phyloP scores from a whole-genome alignment of 2,329 filamentous ascomycete species.

The Stachybotrys elegans region DNA sequence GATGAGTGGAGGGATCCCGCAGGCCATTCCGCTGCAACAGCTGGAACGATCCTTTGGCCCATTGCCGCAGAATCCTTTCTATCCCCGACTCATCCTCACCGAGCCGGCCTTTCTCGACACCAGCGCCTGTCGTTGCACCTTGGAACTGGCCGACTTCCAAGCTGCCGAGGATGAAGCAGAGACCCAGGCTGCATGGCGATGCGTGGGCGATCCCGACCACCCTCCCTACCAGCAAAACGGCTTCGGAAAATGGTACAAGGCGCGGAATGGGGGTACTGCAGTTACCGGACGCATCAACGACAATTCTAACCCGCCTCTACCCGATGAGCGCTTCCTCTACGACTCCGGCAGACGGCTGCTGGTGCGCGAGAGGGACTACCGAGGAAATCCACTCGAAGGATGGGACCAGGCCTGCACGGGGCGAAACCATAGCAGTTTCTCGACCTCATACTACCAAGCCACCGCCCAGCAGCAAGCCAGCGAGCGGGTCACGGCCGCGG shows the following conservation, averaged over 20 bases:
- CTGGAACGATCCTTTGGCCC: not conserved
- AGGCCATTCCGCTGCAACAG: not conserved
- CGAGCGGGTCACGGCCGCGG: constrained; percentile 28
- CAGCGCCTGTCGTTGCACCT: constrained; percentile 32
- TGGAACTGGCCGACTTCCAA: too few relatives aligned
- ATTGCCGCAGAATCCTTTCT: constrained; percentile 32
- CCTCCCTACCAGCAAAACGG: constrained; percentile 27
- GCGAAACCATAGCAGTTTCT: constrained; percentile 33
- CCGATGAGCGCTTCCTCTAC: constrained; percentile 21
- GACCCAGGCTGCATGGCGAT: constrained; percentile 32
- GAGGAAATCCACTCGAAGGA: constrained; percentile 17
- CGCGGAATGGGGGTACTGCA: constrained; percentile 17
- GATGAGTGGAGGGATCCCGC: not conserved
- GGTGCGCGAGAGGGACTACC: constrained; percentile 16
- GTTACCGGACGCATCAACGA: constrained; percentile 26
- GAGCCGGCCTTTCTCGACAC: constrained; percentile 35
- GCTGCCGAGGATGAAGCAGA: constrained; percentile 10
- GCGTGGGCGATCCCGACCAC: constrained; percentile 38
- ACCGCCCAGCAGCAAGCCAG: constrained; percentile 15
- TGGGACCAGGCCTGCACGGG: constrained; percentile 38
- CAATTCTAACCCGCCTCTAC: constrained; percentile 29
- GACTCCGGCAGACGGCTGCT: constrained; percentile 17
- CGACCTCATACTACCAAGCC: constrained; percentile 34
- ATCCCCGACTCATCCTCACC: constrained; percentile 20
- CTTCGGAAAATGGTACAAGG: constrained; percentile 36